These are phyloP conservation scores for Verticillium alfalfae DNA, from an alignment of 2,329 filamentous ascomycete species.

Conservation along the genomic window DNA sequence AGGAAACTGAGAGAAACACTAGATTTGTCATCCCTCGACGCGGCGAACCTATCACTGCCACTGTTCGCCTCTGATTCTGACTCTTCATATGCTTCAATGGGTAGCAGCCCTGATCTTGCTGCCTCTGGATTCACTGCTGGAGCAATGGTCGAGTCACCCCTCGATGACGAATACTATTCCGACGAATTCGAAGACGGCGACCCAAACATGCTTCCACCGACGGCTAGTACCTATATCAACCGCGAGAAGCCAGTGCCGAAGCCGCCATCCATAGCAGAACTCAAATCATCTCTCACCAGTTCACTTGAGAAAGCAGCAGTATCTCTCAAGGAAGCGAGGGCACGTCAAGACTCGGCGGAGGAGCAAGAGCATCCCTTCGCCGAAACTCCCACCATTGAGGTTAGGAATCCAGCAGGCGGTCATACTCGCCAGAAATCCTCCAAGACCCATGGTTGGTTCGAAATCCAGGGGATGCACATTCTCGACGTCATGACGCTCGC, in stretches of 20 bases:
- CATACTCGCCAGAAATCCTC: slow-evolving; percentile 20
- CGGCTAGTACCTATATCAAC: slow-evolving; percentile 90
- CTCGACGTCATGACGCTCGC: slow-evolving; percentile 89
- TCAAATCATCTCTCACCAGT: slow-evolving; percentile 63
- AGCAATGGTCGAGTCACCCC: slow-evolving; percentile 40
- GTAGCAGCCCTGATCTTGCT: slow-evolving; percentile 51
- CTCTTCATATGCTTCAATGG: slow-evolving; percentile 55
- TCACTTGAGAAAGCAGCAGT: slow-evolving; percentile 65
- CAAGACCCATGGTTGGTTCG: slow-evolving; percentile 64
- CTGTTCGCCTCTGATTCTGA: slow-evolving; percentile 45
- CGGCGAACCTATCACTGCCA: slow-evolving; percentile 27
- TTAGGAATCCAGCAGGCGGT: slow-evolving; percentile 29
- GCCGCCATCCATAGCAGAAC: slow-evolving; percentile 74
- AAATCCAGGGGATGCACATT: slow-evolving; percentile 86
- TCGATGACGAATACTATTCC: slow-evolving; percentile 42
- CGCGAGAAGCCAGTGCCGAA: slow-evolving; percentile 76
- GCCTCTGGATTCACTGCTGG: slow-evolving; percentile 30
- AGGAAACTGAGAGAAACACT: slow-evolving; percentile 53
- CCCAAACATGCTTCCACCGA: slow-evolving; percentile 85
- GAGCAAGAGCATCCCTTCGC: background rate
- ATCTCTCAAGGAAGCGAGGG: slow-evolving; percentile 56
- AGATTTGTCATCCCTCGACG: slow-evolving; percentile 49
- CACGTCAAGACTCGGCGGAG: slow-evolving; percentile 19
- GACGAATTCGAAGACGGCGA: slow-evolving; percentile 62
- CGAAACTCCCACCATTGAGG: slow-evolving; percentile 10